Base-by-base conservation (phyloP, 257 asterid species). In the Primulina eburnea region DNA sequence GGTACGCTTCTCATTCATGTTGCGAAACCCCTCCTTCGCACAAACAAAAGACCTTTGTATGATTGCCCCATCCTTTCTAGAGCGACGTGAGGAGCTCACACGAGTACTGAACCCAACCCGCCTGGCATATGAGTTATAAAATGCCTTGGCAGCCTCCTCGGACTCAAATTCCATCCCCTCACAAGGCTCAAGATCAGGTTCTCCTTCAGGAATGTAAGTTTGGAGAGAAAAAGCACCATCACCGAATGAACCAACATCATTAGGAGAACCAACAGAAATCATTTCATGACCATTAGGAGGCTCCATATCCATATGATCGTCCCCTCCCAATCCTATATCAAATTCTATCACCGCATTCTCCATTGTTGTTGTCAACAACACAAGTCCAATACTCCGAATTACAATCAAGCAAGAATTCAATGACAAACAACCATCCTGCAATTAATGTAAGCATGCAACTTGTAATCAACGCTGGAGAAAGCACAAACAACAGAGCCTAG, bases 71-170 rank as follows among this genome's bases (percentile, higher is more conserved):
- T 94, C 99, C 70, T 88, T 91, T 76, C 99, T 84, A 58, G 99
- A 94, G 59, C 99, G 92, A 21, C 99, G 95, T n/a, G 97, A 91
- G 30, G 97, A 89, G 85, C 99, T 94, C 67, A 94, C 97, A 10
- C 99, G 95, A 55, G 99, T 94, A 71, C 99, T 94, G 68, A 91
- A 94, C n/a, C 99, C 99, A 32, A 94, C 89, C 34, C 99, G 81
- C 60, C 99, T 88, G 5, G 97, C 99, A 37, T 91, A 94, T 0
- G 97, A 91, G 65, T 94, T 94, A 71, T 94, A 94, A 71, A 94
- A 94, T 1, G 97, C 99, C 75, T 94, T 94, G 18, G 99, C 96
- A 64, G 97, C 92, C 85, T 94, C 99, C 82, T 94, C 99, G 0
- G 99, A 94, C 75, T 94, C 99, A 53, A 94, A 94, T 65, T 91